phyloP scores from a whole-genome alignment of 2,329 filamentous ascomycete species.

The Didymella segeticola region DNA sequence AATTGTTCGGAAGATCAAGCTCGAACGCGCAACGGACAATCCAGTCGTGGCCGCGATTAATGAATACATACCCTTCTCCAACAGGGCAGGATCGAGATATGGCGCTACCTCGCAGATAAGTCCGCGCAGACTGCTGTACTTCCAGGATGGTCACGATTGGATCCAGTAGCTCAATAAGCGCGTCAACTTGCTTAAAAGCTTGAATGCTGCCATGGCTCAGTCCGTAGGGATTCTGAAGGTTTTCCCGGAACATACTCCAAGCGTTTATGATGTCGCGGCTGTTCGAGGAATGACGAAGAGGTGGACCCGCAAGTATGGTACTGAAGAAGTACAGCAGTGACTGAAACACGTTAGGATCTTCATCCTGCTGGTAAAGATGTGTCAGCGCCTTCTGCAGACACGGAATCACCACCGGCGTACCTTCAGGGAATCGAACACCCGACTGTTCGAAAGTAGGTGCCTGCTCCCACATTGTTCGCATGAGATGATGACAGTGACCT shows the following conservation, averaged over 20 bases:
- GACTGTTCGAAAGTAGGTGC: not conserved
- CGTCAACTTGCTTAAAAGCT: not conserved
- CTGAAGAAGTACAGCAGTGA: not conserved
- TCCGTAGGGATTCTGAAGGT: not conserved
- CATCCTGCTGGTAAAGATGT: not conserved
- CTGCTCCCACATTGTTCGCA: not conserved
- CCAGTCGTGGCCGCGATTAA: slow-evolving; percentile 1
- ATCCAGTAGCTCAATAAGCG: not conserved
- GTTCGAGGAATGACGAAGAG: not conserved
- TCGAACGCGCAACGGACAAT: slow-evolving; percentile 1
- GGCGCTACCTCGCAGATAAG: not conserved
- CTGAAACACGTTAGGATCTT: not conserved
- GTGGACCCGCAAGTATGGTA: not conserved
- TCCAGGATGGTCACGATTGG: not conserved
- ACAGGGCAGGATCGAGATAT: not conserved
- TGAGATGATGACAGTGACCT: too few relatives aligned
- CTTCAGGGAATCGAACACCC: not conserved
- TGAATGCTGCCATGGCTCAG: not conserved
- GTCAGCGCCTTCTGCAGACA: not conserved
- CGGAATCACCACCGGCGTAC: not conserved
- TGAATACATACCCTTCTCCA: not conserved
- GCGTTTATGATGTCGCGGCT: not conserved
- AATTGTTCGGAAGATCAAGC: not conserved
- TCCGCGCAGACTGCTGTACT: not conserved
- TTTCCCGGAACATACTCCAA: not conserved